Evolutionary conservation across 192 early-diverging fungal species (phyloP).

Genomic region (Backusella macrospora): DNA sequence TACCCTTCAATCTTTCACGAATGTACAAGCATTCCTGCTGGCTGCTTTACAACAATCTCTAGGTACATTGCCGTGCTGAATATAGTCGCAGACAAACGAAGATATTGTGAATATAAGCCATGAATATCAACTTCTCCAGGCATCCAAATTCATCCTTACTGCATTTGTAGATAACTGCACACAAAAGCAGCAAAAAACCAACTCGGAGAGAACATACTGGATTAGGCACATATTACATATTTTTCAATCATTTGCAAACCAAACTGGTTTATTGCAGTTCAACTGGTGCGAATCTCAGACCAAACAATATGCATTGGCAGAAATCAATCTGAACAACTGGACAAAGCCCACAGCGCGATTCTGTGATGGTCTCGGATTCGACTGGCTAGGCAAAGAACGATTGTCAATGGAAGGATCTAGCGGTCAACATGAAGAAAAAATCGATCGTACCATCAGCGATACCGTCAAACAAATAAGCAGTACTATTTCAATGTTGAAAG

Average conservation of each 20-base stretch:
- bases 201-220: constrained; percentile 16
- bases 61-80: not conserved
- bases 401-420: constrained; percentile 20
- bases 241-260: constrained; percentile 25
- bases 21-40: not conserved
- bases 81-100: not conserved
- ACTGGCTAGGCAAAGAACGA: constrained; percentile 18
- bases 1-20: not conserved
- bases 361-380: constrained; percentile 21
- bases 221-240: constrained; percentile 12
- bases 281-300: constrained; percentile 21
- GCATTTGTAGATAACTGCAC: not conserved
- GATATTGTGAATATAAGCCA: not conserved
- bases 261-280: constrained; percentile 12
- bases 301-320: constrained; percentile 16
- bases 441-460: constrained; percentile 14
- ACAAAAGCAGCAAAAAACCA: not conserved
- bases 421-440: constrained; percentile 16
- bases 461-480: constrained; percentile 18
- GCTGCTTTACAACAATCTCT: not conserved
- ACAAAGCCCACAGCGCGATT: constrained; percentile 14
- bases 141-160: not conserved
- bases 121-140: not conserved
- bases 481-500: constrained; percentile 25
- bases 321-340: constrained; percentile 10